Percentiles rank a stretch among this genome's conserved stretches.
These are phyloP conservation scores for Tolypocladium paradoxum DNA, from an alignment of 2,329 filamentous ascomycete genomes.

Conservation along the genomic window DNA sequence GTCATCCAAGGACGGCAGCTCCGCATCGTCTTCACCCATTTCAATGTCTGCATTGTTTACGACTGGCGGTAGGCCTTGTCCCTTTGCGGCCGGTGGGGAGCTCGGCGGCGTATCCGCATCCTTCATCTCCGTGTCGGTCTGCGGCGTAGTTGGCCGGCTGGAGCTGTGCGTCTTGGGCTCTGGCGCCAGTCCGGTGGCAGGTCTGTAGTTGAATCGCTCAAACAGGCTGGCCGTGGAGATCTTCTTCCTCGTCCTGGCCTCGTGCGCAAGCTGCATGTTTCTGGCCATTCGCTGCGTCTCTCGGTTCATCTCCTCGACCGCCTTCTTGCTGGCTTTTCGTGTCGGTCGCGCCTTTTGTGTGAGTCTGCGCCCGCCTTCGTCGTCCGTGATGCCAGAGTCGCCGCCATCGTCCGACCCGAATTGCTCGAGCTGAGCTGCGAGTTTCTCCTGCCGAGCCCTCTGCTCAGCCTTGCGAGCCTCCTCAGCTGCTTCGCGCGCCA, in stretches of 20 bases:
- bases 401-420: slow-evolving; percentile 26
- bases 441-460: slow-evolving; percentile 22
- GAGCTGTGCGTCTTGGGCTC: slow-evolving; percentile 39
- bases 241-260: slow-evolving; percentile 85
- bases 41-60: slow-evolving; percentile 3
- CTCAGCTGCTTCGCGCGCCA: slow-evolving; percentile 53
- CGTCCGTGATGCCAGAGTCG: slow-evolving; percentile 46
- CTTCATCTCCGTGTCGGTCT: slow-evolving; percentile 40
- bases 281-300: slow-evolving; percentile 87
- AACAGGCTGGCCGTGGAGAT: slow-evolving; percentile 76
- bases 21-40: slow-evolving; percentile 14
- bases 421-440: slow-evolving; percentile 24
- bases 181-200: slow-evolving; percentile 20
- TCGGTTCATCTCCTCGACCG: slow-evolving; percentile 84
- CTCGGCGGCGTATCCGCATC: slow-evolving; percentile 59
- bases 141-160: slow-evolving; percentile 40
- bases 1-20: slow-evolving; percentile 28
- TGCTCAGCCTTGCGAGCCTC: slow-evolving; percentile 36
- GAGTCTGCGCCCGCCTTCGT: slow-evolving; percentile 51
- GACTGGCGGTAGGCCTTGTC: slow-evolving; percentile 8
- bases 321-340: slow-evolving; percentile 88
- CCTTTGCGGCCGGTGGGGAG: slow-evolving; percentile 42
- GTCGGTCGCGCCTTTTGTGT: slow-evolving; percentile 60
- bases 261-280: slow-evolving; percentile 83
- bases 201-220: slow-evolving; percentile 68